Evolutionary conservation across 2,329 filamentous ascomycete genomes (phyloP).

Genomic region (Aureobasidium sp.): DNA sequence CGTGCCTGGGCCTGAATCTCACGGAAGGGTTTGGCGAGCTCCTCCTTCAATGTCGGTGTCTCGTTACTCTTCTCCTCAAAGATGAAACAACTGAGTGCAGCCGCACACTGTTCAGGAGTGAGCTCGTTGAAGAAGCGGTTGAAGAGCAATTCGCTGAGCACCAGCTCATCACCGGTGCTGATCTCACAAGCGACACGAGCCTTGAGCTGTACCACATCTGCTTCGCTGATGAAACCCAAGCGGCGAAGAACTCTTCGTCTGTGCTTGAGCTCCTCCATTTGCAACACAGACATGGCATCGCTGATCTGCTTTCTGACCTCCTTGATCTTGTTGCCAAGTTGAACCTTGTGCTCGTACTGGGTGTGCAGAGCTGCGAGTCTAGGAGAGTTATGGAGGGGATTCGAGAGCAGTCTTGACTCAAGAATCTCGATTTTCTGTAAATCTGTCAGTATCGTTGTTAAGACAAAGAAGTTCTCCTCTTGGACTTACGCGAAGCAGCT

Average conservation of each 20-base stretch:
- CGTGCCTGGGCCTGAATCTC: slow-evolving; percentile 83
- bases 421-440: slow-evolving; percentile 86
- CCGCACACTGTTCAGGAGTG: slow-evolving; percentile 75
- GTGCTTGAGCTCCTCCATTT: slow-evolving; percentile 92
- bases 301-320: slow-evolving; percentile 78
- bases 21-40: slow-evolving; percentile 74
- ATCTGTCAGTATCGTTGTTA: slow-evolving; percentile 18
- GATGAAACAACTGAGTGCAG: slow-evolving; percentile 86
- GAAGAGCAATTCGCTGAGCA: slow-evolving; percentile 88
- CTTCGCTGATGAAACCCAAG: slow-evolving; percentile 90
- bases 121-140: slow-evolving; percentile 98
- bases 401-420: slow-evolving; percentile 79
- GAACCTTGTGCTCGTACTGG: slow-evolving; percentile 75
- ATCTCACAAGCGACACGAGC: slow-evolving; percentile 97
- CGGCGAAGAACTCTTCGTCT: slow-evolving; percentile 91
- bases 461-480: no score
- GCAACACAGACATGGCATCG: slow-evolving; percentile 77
- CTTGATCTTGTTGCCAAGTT: slow-evolving; percentile 71
- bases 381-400: slow-evolving; percentile 85
- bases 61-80: slow-evolving; percentile 93
- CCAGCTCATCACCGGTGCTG: slow-evolving; percentile 88
- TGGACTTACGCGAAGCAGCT: slow-evolving; percentile 57
- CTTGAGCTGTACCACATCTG: slow-evolving; percentile 92
- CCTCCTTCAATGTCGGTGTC: slow-evolving; percentile 62
- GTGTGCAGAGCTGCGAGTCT: slow-evolving; percentile 77